phyloP scores from a whole-genome alignment of 345 rosid species.

The Erysimum cheiranthoides region DNA sequence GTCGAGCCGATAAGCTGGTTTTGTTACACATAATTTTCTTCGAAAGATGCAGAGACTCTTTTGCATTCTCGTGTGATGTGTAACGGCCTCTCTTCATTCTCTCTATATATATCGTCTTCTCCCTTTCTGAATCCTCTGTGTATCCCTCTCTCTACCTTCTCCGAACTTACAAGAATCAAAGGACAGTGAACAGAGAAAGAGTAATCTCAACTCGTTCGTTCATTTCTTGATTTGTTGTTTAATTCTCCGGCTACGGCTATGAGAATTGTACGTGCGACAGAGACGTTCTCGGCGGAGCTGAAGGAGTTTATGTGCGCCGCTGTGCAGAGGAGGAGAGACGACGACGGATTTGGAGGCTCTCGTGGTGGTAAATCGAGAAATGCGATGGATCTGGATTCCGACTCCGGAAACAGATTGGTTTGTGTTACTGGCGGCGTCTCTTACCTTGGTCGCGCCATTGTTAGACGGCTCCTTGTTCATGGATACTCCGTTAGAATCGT shows the following conservation, averaged over 20 bases:
- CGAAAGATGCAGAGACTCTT: conserved; percentile 29
- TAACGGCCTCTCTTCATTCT: conserved; percentile 35
- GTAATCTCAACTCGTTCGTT: neutral
- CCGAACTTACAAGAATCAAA: neutral
- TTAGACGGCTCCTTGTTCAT: conserved; percentile 61
- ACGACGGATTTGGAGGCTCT: conserved; percentile 35
- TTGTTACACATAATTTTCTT: conserved; percentile 12
- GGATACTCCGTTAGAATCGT: conserved; percentile 75
- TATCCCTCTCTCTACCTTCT: conserved; percentile 28
- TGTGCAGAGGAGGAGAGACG: conserved; percentile 47
- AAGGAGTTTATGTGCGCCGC: conserved; percentile 46
- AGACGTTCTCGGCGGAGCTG: conserved; percentile 34
- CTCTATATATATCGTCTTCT: conserved; percentile 21
- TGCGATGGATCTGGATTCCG: conserved; percentile 39
- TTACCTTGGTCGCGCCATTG: conserved; percentile 70
- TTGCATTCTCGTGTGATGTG: conserved; percentile 10
- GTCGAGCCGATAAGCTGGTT: conserved; percentile 32
- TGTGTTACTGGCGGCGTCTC: conserved; percentile 88
- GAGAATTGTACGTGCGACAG: conserved; percentile 42
- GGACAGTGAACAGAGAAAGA: neutral
- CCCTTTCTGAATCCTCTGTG: conserved; percentile 21
- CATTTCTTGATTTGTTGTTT: neutral
- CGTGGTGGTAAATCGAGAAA: conserved; percentile 31
- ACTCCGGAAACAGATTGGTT: conserved; percentile 52
- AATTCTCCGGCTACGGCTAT: conserved; percentile 8